Base-by-base conservation (phyloP, 441 rosid genomes). In the Manihot esculenta region DNA sequence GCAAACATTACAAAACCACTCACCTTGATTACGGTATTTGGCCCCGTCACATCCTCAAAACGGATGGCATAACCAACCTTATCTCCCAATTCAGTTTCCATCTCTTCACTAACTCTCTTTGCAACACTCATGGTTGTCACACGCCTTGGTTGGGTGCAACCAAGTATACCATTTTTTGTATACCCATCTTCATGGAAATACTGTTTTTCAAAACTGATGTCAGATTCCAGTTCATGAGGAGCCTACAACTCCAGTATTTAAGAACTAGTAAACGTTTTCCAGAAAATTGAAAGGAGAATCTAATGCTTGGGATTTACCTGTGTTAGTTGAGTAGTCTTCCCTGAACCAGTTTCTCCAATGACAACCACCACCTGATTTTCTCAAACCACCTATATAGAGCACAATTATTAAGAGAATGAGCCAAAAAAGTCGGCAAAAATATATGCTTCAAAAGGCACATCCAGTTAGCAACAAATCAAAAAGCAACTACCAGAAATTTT, bases 71-170 rank as follows among this genome's bases (percentile, higher is more conserved):
- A 92, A 58, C 98, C 99, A 62, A 95, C 90, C 79, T 88, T 89
- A 70, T 85, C 84, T 24, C 97, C 99, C 56, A 93, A 78, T 61
- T 91, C 91, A 72, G 93, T 85, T 24, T 87, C 98, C 98, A 94
- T 94, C 86, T 94, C 98, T 84, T 95, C 98, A 35, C 98, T 95
- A 63, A 95, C 99, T 84, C 99, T 84, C 82, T 95, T 92, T 63
- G 97, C 99, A 71, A 95, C 99, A 78, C 99, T 95, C 98, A 95
- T 95, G 61, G 99, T 98, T 64, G 98, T 98, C 64, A 95, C 99
- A 82, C 97, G 97, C 80, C 99, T 86, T 62, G 99, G 99, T 74
- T 95, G 99, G 74, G 99, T 95, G 80, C 99, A 95, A 64, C 99
- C 98, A 45, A 95, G 87, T 26, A 89, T 74, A 51, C 96, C 94